Base-by-base conservation (phyloP, 805 yeast species). In the Jamesozyma rosinii region DNA sequence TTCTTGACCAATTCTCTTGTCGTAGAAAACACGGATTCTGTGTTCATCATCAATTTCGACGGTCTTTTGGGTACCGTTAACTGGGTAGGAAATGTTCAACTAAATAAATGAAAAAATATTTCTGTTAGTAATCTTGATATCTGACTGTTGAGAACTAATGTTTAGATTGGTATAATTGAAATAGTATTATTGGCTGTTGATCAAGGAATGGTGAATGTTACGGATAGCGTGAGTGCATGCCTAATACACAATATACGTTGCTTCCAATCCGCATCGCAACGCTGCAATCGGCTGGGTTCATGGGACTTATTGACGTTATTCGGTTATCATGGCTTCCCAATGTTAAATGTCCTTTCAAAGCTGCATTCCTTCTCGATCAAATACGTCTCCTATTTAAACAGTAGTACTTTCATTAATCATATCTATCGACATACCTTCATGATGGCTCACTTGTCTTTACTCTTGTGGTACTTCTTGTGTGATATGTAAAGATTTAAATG, bases 41-140 rank as follows among this genome's bases (percentile, higher is more conserved):
- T 89, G 97, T 75, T 92, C 98, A 70, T 92, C 99, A 69, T 92
- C 99, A 66, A 92, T 86, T 59, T 92, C 97, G 72, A 90, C 76
- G 75, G 85, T 74, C 81, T 92, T 92, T 76, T 92, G 97, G 66
- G 98, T 83, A 82, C 98, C 98, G 86, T 92, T 94, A 74, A 95
- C 90, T 78, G 99, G 99, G 82, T 84, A 92, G 71, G 99, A 85
- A 77, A 92, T 90, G 83, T 92, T 92, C 75, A 92, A 89, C 97
- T 89, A 57, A 44, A 45, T 31, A 29, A 46, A 53, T 38, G 43
- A 37, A 33, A 34, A 24, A 8, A 24, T 8, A 24, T 8, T 24
- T 6, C 6, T 31, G 17, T 31, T 14, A 13, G 34, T 31, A 14
- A 13, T 31, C 34, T 31, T 14, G 34, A 31, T 31, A 31, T 31